These are phyloP conservation scores for Leucocoprinus birnbaumii DNA, from an alignment of 768 basidiomycete genomes.

Conservation along the genomic window DNA sequence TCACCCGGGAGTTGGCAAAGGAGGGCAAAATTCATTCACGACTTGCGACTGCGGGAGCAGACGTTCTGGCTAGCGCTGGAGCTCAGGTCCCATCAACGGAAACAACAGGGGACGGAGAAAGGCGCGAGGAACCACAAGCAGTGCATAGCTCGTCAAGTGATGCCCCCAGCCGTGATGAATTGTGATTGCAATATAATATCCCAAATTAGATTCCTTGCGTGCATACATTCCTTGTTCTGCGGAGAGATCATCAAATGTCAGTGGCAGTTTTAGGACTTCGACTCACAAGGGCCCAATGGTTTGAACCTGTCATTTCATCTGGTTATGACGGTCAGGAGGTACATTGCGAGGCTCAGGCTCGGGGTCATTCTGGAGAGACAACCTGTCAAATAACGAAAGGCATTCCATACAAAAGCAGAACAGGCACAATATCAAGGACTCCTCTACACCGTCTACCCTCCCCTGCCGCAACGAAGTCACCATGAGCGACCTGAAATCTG, in stretches of 20 bases:
- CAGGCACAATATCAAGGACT: background rate
- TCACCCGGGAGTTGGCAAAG: constrained; percentile 70
- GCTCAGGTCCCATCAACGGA: constrained; percentile 2
- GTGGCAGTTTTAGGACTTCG: no score
- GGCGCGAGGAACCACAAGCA: background rate
- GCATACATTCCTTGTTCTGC: background rate
- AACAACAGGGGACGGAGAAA: background rate
- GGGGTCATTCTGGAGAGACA: no score
- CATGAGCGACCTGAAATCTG: background rate
- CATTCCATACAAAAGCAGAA: background rate
- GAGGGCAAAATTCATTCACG: constrained; percentile 68
- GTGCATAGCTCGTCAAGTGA: background rate
- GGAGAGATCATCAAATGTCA: background rate
- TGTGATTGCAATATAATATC: background rate
- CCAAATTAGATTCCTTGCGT: constrained; percentile 2
- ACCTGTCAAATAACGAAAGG: no score
- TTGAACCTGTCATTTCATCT: no score
- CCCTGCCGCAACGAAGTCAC: background rate
- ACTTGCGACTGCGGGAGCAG: constrained; percentile 65
- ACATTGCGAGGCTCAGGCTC: no score
- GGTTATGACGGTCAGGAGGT: no score
- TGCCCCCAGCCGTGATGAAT: constrained; percentile 5
- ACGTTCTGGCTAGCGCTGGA: constrained; percentile 56
- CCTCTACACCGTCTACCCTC: background rate
- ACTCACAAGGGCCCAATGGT: no score